Evolutionary conservation across 371 early-diverging fungal species (phyloP), one percentile per base, ranked within the genome.

Genomic region (Chytridiales sp.): DNA sequence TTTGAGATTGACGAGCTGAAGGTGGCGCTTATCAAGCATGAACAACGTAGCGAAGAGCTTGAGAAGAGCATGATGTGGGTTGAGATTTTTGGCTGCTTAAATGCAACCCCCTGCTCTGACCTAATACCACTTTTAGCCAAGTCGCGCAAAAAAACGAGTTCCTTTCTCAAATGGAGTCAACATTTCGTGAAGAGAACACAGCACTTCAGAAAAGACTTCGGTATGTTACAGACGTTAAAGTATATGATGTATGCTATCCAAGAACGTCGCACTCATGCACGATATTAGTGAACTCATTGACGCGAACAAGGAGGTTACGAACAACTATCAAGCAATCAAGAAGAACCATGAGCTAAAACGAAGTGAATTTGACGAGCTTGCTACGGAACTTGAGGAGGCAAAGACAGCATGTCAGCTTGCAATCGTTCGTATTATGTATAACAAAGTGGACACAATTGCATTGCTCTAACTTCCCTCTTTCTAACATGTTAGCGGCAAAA

Each of bases 271-370:
- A 5, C 4, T n/a, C 4, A 11, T 35, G 13, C 30, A 2, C 56
- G n/a, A n/a, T n/a, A n/a, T n/a, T n/a, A 76, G 76, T 35, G 79
- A 79, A 53, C 43, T 75, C n/a, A 62, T 79, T 32, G 74, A 77
- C 29, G 80, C 74, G 11, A 79, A 77, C 60, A 70, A 71, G 51
- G 74, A 70, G 34, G 72, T 79, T 1, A 74, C 75, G 1, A 35
- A 22, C 30, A 75, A 79, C 43, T 79, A 75, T 56, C 73, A 72
- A 31, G 69, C 71, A 4, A 66, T 77, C 48, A 79, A 79, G 59
- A 70, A 68, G 60, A 75, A 79, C 57, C 70, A 75, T 47, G 80
- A 79, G 34, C 21, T 72, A 43, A 77, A 78, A 44, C 61, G 72
- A 26, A 65, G 62, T 47, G 77, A 78, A 50, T 72, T 67, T 56